phyloP scores from a whole-genome alignment of 176 grass and related monocot genomes.

The Alopecurus myosuroides region DNA sequence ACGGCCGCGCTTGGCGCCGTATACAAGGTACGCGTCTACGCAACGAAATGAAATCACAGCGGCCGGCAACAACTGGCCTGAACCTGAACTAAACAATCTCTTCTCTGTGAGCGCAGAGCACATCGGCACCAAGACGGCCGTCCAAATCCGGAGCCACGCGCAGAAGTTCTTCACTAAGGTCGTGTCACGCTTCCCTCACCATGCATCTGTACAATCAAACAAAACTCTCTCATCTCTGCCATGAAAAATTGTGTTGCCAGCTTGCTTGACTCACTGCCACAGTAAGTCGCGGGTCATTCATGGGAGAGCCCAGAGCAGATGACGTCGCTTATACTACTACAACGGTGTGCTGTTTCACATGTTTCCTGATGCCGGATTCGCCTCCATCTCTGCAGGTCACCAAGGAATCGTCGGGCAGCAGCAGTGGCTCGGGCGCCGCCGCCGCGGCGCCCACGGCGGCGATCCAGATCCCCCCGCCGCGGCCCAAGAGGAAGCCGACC shows the following conservation, averaged over 20 bases:
- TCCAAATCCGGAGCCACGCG: constrained; percentile 96
- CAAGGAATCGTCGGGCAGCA: constrained; percentile 45
- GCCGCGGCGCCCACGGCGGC: constrained; percentile 10
- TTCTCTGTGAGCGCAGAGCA: constrained; percentile 54
- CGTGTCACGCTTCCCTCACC: constrained; percentile 1
- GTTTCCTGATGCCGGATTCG: constrained; percentile 12
- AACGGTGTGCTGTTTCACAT: background rate
- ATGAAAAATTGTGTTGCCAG: background rate
- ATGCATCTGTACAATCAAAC: background rate
- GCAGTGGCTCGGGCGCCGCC: constrained; percentile 2
- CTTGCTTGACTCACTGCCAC: constrained; percentile 35
- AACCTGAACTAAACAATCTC: background rate
- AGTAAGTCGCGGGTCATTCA: constrained; percentile 43
- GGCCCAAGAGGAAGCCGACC: constrained; percentile 83
- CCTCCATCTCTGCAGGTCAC: constrained; percentile 39
- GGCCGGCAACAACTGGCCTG: too few species aligned
- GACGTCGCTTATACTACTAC: background rate
- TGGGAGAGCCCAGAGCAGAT: constrained; percentile 22
- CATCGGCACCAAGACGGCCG: constrained; percentile 89
- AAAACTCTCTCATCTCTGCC: constrained; percentile 16
- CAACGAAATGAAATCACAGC: too few species aligned
- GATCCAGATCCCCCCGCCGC: constrained; percentile 88
- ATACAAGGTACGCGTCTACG: constrained; percentile 56
- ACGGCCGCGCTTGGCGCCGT: constrained; percentile 86
- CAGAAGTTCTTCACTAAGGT: constrained; percentile 99